A percentile compares a stretch with the other conserved stretches of the same genome.
phyloP scores from a whole-genome alignment of 2,329 filamentous ascomycete genomes.

The Plenodomus biglobosus region DNA sequence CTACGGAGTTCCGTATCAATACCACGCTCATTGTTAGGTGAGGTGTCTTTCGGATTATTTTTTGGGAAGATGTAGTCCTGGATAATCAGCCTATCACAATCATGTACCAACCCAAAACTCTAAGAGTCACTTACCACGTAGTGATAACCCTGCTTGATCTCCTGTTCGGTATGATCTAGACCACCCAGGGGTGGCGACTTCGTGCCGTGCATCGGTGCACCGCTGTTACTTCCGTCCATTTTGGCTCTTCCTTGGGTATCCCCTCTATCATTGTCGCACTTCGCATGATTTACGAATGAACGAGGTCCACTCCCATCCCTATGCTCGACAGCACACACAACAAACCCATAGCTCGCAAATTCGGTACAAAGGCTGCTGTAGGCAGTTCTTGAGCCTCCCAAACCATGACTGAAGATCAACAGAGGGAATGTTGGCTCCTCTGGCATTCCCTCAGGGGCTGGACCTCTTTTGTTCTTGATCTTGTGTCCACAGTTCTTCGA shows the following conservation, averaged over 20 bases:
- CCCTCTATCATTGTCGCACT: slow-evolving; percentile 25
- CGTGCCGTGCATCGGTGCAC: slow-evolving; percentile 24
- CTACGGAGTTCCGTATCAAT: slow-evolving; percentile 62
- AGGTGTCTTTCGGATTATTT: slow-evolving; percentile 50
- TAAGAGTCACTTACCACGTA: slow-evolving; percentile 47
- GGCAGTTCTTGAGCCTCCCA: slow-evolving; percentile 64
- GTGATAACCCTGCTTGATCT: slow-evolving; percentile 48
- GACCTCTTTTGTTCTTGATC: slow-evolving; percentile 47
- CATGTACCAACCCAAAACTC: too few relatives aligned
- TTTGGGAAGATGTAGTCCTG: slow-evolving; percentile 65
- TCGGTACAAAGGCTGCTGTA: slow-evolving; percentile 66
- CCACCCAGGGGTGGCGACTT: slow-evolving; percentile 41
- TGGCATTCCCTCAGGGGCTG: slow-evolving; percentile 37
- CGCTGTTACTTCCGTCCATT: slow-evolving; percentile 1
- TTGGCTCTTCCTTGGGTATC: slow-evolving; percentile 20
- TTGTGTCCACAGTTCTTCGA: slow-evolving; percentile 42
- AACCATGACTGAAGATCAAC: slow-evolving; percentile 66
- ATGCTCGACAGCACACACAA: slow-evolving; percentile 67
- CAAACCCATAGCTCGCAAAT: slow-evolving; percentile 66
- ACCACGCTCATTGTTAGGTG: slow-evolving; percentile 59
- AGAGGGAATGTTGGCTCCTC: slow-evolving; percentile 58
- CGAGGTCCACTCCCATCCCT: slow-evolving; percentile 65
- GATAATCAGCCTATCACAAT: slow-evolving; percentile 7
- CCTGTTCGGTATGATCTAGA: slow-evolving; percentile 44
- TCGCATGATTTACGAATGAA: slow-evolving; percentile 61